Evolutionary conservation across 208 protist genomes (phyloP), one percentile per base, ranked within the genome.

Genomic region (Wallacemonas sp.): DNA sequence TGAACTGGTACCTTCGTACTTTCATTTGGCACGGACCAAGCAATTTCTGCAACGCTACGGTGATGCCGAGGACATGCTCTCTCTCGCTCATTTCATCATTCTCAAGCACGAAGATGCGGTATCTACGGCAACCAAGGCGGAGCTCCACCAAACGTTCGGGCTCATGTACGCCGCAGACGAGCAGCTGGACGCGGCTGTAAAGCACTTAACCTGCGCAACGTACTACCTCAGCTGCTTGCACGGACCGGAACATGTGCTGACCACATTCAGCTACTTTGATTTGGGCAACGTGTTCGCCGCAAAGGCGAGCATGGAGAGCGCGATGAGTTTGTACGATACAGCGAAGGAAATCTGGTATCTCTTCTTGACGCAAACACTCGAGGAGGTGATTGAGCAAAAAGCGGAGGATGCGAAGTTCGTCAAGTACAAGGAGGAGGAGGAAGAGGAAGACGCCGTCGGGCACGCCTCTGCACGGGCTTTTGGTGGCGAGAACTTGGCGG

Each of bases 211-310:
- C n/a, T 79, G 73, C 29, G 84, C 91, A 24, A 91, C 83, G 17
- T 96, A 96, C 67, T 96, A 92, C 69, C 73, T 96, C 13, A 92
- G 82, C 54, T 68, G 79, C 21, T 53, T 94, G n/a, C 76, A 96
- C 72, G 91, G 91, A 9, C 71, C 87, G 17, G 46, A 85, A 46
- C 73, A 91, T 66, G 68, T 94, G 2, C 73, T 94, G 22, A 96
- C 91, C 33, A 86, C 85, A 33, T 96, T 94, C 71, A 90, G 85
- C 41, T 96, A 94, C 73, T 96, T 96, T 72, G 91, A 96, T 59
- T 72, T 96, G 10, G 91, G 81, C 39, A 96, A 96, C 71, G 87
- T 96, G 19, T 94, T 96, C 58, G 85, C 86, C n/a, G 79, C 91
- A 15, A 92, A 93, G 64, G 71, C 83, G 15, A 78, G 69, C 68